These are phyloP conservation scores for Scedosporium dehoogii DNA, from an alignment of 2,329 filamentous ascomycete genomes.

Conservation along the genomic window DNA sequence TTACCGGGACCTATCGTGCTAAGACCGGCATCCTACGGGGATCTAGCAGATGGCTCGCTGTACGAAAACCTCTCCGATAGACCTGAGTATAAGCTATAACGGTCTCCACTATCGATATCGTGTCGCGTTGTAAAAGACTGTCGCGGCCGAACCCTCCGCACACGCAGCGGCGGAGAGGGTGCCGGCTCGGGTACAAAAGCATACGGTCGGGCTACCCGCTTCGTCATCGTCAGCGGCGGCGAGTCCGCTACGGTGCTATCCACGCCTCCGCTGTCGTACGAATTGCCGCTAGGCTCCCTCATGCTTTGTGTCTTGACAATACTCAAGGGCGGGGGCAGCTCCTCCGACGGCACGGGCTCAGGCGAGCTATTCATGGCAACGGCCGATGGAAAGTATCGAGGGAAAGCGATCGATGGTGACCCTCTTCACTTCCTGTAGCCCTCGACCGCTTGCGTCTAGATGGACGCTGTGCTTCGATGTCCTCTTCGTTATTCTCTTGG, in stretches of 20 bases:
- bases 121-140: background rate
- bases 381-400: background rate
- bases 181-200: background rate
- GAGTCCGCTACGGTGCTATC: background rate
- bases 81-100: background rate
- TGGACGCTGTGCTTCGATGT: background rate
- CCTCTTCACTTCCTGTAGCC: background rate
- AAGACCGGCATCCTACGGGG: background rate
- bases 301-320: background rate
- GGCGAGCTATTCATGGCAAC: background rate
- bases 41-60: background rate
- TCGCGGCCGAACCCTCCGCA: constrained; percentile 2
- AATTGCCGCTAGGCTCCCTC: background rate
- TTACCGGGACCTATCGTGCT: background rate
- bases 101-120: background rate
- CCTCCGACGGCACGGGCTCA: background rate
- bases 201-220: background rate
- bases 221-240: background rate
- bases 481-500: background rate
- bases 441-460: background rate
- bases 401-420: background rate
- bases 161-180: background rate
- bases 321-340: background rate
- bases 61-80: background rate
- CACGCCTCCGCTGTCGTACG: background rate